Conservation (phyloP, 495 filamentous ascomycete species). For the Durotheca rogersii region DNA sequence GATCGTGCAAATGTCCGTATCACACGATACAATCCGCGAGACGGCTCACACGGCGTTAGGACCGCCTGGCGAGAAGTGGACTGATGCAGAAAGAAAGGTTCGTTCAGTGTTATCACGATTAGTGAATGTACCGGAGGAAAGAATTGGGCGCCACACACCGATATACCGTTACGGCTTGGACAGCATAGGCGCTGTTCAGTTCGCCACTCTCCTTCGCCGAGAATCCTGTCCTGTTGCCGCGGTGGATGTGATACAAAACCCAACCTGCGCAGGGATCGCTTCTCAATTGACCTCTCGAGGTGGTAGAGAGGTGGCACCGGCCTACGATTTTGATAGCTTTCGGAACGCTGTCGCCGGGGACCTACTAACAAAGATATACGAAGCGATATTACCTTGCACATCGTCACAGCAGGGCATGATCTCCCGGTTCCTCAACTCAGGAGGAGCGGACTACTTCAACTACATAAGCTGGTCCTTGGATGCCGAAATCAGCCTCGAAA, state of each 20-base stretch:
- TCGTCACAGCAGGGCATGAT: slow-evolving; percentile 64
- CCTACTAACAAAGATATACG: slow-evolving; percentile 28
- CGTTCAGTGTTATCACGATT: slow-evolving; percentile 59
- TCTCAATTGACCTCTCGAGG: slow-evolving; percentile 18
- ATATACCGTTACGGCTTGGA: slow-evolving; percentile 87
- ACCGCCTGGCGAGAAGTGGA: slow-evolving; percentile 46
- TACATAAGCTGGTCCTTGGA: slow-evolving; percentile 50
- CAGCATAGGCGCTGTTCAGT: slow-evolving; percentile 81
- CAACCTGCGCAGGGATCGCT: slow-evolving; percentile 52
- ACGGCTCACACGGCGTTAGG: background rate
- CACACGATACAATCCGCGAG: background rate
- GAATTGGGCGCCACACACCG: slow-evolving; percentile 60
- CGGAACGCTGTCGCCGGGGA: slow-evolving; percentile 31
- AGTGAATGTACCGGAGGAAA: slow-evolving; percentile 48
- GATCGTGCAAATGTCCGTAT: slow-evolving; percentile 13
- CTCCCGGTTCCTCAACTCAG: slow-evolving; percentile 57
- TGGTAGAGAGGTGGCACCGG: slow-evolving; percentile 28
- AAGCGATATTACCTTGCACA: slow-evolving; percentile 62
- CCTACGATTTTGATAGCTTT: slow-evolving; percentile 48
- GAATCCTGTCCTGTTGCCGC: slow-evolving; percentile 56
- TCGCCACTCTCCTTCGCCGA: slow-evolving; percentile 64
- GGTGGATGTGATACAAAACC: slow-evolving; percentile 67
- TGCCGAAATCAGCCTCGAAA: slow-evolving; percentile 2
- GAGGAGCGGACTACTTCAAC: slow-evolving; percentile 63
- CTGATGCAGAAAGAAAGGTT: slow-evolving; percentile 48